These are phyloP conservation scores for Boletus tylopilopsis DNA, from an alignment of 768 basidiomycete species.

Conservation along the genomic window DNA sequence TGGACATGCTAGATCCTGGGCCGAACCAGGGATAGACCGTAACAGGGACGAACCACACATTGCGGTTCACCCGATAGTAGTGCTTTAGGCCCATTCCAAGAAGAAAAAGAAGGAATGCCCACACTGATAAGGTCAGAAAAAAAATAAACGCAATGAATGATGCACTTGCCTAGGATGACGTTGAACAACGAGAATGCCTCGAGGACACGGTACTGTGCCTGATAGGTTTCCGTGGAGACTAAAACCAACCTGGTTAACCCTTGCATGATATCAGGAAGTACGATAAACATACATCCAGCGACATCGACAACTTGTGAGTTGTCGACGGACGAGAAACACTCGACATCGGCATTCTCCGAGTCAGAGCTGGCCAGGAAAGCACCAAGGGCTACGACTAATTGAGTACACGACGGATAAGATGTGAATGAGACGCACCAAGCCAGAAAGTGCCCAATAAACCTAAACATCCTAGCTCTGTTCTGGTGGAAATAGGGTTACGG, in stretches of 20 bases:
- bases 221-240: constrained; percentile 85
- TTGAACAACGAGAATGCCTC: constrained; percentile 81
- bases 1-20: constrained; percentile 32
- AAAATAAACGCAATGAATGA: background rate
- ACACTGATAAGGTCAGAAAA: constrained; percentile 34
- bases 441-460: constrained; percentile 73
- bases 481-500: constrained; percentile 76
- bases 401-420: constrained; percentile 5
- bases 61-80: constrained; percentile 38
- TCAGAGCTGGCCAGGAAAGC: constrained; percentile 71
- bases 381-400: constrained; percentile 55
- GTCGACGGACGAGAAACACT: constrained; percentile 64
- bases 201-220: constrained; percentile 84
- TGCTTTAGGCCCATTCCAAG: constrained; percentile 43
- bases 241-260: constrained; percentile 5
- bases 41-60: constrained; percentile 69
- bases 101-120: constrained; percentile 45
- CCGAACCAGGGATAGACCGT: constrained; percentile 74
- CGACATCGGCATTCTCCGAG: constrained; percentile 75
- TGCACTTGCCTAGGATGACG: constrained; percentile 56
- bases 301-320: constrained; percentile 52
- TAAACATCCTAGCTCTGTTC: constrained; percentile 68
- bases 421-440: constrained; percentile 52
- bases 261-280: background rate
- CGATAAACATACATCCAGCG: constrained; percentile 56